These are phyloP conservation scores for Coemansia sp. DNA, from an alignment of 192 early-diverging fungal genomes.

Conservation along the genomic window DNA sequence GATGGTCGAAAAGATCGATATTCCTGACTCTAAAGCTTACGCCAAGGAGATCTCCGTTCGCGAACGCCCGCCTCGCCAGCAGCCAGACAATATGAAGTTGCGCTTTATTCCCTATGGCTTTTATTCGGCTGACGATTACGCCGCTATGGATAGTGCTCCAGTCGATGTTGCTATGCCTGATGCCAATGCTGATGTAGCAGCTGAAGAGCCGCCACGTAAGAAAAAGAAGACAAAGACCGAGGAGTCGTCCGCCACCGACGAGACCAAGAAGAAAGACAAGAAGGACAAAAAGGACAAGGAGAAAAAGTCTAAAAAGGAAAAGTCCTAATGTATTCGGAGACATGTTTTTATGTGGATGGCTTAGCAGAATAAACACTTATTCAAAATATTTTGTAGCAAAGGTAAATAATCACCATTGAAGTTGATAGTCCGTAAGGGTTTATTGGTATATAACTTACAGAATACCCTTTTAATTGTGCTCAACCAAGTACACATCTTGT, in stretches of 20 bases:
- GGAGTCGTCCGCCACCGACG: background rate
- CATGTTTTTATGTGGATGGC: background rate
- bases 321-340: background rate
- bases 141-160: conserved; percentile 6
- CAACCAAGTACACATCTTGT: no score
- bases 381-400: no score
- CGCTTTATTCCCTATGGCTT: conserved; percentile 53
- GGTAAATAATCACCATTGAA: no score
- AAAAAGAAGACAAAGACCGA: conserved; percentile 12
- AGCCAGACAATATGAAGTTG: conserved; percentile 54
- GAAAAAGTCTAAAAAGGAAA: conserved; percentile 18
- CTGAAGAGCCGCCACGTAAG: conserved; percentile 6
- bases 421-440: no score
- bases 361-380: background rate
- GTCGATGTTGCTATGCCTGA: background rate
- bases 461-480: no score
- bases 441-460: no score
- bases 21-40: conserved; percentile 25
- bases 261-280: conserved; percentile 25
- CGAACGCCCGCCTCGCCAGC: conserved; percentile 22
- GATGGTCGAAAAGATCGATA: conserved; percentile 39
- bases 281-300: conserved; percentile 25
- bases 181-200: background rate
- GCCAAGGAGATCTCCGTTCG: conserved; percentile 26
- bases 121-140: conserved; percentile 53